Conservation (phyloP, 2,329 filamentous ascomycete species). For the Helotiales sp. region DNA sequence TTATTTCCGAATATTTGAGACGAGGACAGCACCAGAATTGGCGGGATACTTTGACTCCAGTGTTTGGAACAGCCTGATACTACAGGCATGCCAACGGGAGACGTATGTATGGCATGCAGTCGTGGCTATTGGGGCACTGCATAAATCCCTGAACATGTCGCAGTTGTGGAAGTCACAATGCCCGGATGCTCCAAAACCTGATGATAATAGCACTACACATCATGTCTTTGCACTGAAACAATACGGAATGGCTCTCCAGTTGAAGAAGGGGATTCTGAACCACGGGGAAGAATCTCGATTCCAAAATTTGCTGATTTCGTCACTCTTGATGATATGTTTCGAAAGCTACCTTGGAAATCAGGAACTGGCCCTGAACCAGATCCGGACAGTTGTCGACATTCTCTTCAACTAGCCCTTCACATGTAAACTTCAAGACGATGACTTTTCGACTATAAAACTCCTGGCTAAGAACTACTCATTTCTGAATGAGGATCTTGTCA, state of each 20-base stretch:
- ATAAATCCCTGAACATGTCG: constrained; percentile 3
- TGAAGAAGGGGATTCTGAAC: constrained; percentile 6
- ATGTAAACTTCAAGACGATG: constrained; percentile 6
- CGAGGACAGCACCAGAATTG: constrained; percentile 9
- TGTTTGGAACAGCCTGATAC: constrained; percentile 9
- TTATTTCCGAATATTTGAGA: constrained; percentile 14
- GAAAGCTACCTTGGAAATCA: constrained; percentile 24
- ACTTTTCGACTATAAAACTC: neutral
- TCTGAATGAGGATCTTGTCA: constrained; percentile 18
- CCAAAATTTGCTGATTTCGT: constrained; percentile 14
- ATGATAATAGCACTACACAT: neutral
- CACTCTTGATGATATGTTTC: constrained; percentile 21
- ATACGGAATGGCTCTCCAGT: constrained; percentile 15
- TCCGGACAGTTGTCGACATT: constrained; percentile 13
- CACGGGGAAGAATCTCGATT: constrained; percentile 3
- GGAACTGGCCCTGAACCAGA: constrained; percentile 17
- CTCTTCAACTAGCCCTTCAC: constrained; percentile 9
- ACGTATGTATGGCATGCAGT: constrained; percentile 14
- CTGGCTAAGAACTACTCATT: neutral
- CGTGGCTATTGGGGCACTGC: constrained; percentile 18
- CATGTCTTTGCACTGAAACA: constrained; percentile 19
- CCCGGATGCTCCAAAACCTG: neutral
- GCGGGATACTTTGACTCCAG: constrained; percentile 15
- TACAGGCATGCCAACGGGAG: constrained; percentile 8
- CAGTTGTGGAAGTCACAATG: neutral